A percentile compares a stretch with the other conserved stretches of the same genome.
Conservation (phyloP, 805 yeast species). For the Myxozyma lipomycoides region DNA sequence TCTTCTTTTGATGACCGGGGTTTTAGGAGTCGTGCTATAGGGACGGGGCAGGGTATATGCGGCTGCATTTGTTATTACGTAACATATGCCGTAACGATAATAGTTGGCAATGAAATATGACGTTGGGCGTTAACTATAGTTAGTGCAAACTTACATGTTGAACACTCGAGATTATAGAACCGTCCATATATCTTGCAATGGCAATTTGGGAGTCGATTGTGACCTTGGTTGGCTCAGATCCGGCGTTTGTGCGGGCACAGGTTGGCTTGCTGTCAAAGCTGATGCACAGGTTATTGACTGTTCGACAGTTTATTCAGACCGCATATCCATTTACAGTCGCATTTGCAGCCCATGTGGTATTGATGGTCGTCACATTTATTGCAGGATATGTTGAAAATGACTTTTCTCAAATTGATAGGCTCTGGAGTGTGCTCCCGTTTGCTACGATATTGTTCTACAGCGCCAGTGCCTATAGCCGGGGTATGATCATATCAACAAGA, state of each 20-base stretch:
- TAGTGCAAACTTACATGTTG: too few species aligned
- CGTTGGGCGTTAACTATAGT: too few species aligned
- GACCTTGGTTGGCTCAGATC: not conserved
- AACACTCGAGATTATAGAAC: too few species aligned
- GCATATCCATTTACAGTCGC: slow-evolving; percentile 19
- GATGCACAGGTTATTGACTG: not conserved
- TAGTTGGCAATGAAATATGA: too few species aligned
- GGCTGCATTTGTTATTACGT: too few species aligned
- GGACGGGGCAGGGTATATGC: too few species aligned
- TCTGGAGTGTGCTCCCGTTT: slow-evolving; percentile 20
- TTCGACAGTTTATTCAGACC: slow-evolving; percentile 1
- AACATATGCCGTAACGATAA: too few species aligned
- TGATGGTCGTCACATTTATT: slow-evolving; percentile 10
- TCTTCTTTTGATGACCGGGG: too few species aligned
- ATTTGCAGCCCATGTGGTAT: slow-evolving; percentile 6
- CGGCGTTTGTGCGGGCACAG: not conserved
- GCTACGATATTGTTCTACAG: slow-evolving; percentile 15
- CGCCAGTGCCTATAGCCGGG: slow-evolving; percentile 3
- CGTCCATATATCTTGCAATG: too few species aligned
- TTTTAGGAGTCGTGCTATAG: too few species aligned
- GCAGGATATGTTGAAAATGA: slow-evolving; percentile 13
- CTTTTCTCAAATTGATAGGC: slow-evolving; percentile 24
- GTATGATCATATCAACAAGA: slow-evolving; percentile 5
- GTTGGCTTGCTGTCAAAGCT: too few species aligned
- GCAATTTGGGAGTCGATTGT: not conserved